Evolutionary conservation across 2,329 filamentous ascomycete genomes (phyloP), one percentile per base, ranked within the genome.

Genomic region (Neonectria neomacrospora): DNA sequence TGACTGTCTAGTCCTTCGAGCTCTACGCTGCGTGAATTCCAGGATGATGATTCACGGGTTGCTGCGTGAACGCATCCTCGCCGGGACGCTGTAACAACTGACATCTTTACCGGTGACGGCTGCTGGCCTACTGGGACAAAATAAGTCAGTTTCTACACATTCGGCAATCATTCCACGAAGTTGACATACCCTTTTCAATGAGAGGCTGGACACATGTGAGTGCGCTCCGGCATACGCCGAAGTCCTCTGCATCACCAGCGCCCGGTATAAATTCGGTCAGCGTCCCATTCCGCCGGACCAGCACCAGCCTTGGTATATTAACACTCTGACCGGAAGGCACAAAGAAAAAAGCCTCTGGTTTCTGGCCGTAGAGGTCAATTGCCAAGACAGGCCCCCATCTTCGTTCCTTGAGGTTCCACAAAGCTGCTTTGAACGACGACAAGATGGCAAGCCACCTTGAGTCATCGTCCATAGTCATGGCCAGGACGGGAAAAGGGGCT

Each of bases 361-460:
- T 85, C 54, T 90, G 86, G 8, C 85, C 84, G 22, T 63, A 63
- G 28, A 69, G 69, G 8, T 89, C 85, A 4, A 90, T 79, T 7
- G 83, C 71, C 23, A 88, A 76, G 2, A 80, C 81, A n/a, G 84
- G 80, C 0, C 84, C 83, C 83, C 90, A 90, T 11, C 78, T 79
- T 50, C 83, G 83, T 41, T 87, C 80, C 16, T 79, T 76, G 4
- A 92, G 79, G 67, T 87, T 86, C 88, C 91, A 94, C 5, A 93
- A 71, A 18, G 85, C 78, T 12, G 92, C 83, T 34, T 81, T 83
- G 50, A 81, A 80, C 5, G 84, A 82, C 9, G 89, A 89, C 30
- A 92, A 79, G 4, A 94, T 79, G 1, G 90, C 91, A 32, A 93
- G 79, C 84, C 88, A 90, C 42, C 82, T 85, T 2, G 88, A 89